Evolutionary conservation across 305 asterid species (phyloP).

Genomic region (Andrographis paniculata): DNA sequence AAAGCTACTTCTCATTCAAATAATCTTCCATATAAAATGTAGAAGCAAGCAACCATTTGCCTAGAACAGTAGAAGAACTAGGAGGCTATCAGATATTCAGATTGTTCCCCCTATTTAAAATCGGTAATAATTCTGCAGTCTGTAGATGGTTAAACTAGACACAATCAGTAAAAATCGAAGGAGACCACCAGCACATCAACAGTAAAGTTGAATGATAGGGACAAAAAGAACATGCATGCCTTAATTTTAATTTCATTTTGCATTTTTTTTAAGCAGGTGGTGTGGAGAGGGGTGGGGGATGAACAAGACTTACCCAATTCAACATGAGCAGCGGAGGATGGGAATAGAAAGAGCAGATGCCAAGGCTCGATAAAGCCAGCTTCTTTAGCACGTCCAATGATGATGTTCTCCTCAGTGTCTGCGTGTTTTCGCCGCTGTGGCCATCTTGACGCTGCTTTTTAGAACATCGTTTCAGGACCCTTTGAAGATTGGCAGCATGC

Average conservation of each 20-base stretch:
- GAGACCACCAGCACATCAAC: slow-evolving; percentile 23
- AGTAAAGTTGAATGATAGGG: no score
- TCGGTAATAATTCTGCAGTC: slow-evolving; percentile 28
- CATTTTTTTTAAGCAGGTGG: neutral
- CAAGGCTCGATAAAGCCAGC: neutral
- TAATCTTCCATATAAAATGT: neutral
- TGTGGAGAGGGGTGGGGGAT: slow-evolving; percentile 3
- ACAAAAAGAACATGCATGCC: slow-evolving; percentile 33
- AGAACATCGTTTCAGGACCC: slow-evolving; percentile 5
- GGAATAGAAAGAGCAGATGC: no score
- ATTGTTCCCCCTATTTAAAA: slow-evolving; percentile 10
- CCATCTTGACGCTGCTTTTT: neutral
- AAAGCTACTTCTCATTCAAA: neutral
- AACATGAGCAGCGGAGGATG: no score
- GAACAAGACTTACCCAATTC: slow-evolving; percentile 7
- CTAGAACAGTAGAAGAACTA: neutral
- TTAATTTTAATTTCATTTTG: slow-evolving; percentile 2
- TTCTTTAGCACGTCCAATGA: slow-evolving; percentile 6
- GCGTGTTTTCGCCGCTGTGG: neutral
- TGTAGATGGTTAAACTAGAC: slow-evolving; percentile 6
- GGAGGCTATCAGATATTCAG: neutral
- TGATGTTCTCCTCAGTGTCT: slow-evolving; percentile 15
- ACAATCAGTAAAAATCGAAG: slow-evolving; percentile 5
- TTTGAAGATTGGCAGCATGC: no score
- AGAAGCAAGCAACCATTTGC: neutral